Conservation (phyloP, 2,329 filamentous ascomycete genomes). For the Podosphaera fusca region DNA sequence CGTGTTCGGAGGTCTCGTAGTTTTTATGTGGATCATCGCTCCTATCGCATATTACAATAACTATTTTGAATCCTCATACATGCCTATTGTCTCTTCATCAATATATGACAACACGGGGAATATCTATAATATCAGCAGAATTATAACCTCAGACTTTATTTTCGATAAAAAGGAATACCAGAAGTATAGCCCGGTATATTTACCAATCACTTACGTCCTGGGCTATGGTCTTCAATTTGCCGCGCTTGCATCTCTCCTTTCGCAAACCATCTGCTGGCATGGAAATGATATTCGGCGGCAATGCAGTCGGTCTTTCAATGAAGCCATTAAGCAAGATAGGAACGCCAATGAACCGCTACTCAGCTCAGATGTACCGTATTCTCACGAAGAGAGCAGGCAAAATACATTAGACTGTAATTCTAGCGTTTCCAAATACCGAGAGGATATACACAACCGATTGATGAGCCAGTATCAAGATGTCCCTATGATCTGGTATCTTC, state of each 20-base stretch:
- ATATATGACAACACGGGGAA: conserved; percentile 71
- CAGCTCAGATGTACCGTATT: conserved; percentile 1
- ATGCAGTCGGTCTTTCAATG: conserved; percentile 45
- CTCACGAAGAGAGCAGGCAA: conserved; percentile 5
- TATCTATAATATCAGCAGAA: conserved; percentile 59
- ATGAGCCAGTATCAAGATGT: conserved; percentile 70
- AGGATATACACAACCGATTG: conserved; percentile 65
- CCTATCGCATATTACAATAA: conserved; percentile 66
- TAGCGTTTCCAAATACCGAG: conserved; percentile 36
- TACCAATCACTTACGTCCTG: conserved; percentile 70
- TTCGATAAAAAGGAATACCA: conserved; percentile 59
- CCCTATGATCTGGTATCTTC: conserved; percentile 58
- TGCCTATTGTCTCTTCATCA: conserved; percentile 64
- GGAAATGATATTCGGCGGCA: conserved; percentile 61
- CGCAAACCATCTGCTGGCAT: conserved; percentile 68
- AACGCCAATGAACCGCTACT: conserved; percentile 29
- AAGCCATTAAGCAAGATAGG: conserved; percentile 29
- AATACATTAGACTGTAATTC: conserved; percentile 20
- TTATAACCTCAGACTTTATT: conserved; percentile 53
- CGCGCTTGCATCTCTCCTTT: conserved; percentile 53
- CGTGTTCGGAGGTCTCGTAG: conserved; percentile 53
- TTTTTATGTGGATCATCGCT: conserved; percentile 69
- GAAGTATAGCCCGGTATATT: conserved; percentile 61
- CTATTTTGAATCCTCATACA: conserved; percentile 57
- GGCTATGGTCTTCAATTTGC: conserved; percentile 78